Evolutionary conservation across 1,139 yeast species (phyloP).

Genomic region (Schizosaccharomyces versatilis): DNA sequence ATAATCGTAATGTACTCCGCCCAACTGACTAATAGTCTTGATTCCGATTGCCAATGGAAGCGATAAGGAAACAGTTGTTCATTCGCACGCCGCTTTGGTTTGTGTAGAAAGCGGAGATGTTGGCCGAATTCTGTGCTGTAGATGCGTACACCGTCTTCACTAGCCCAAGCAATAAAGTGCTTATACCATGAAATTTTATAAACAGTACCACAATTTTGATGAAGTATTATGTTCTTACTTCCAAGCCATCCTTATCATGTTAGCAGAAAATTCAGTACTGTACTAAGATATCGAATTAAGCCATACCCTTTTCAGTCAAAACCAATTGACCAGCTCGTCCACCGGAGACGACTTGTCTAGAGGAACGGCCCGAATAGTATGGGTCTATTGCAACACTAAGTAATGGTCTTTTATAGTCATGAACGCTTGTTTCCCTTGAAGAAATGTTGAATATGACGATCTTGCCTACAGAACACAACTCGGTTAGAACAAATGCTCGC

Average conservation of each 20-base stretch:
- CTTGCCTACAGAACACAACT: not conserved
- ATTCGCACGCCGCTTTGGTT: slow-evolving; percentile 41
- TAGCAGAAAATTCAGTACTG: not conserved
- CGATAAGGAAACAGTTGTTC: slow-evolving; percentile 77
- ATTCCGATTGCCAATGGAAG: slow-evolving; percentile 42
- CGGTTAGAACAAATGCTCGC: not conserved
- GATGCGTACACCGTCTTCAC: slow-evolving; percentile 28
- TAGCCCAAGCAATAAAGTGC: slow-evolving; percentile 62
- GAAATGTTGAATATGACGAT: slow-evolving; percentile 5
- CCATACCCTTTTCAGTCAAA: slow-evolving; percentile 37
- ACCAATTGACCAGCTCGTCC: slow-evolving; percentile 77
- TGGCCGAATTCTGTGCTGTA: slow-evolving; percentile 13
- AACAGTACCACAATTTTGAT: slow-evolving; percentile 47
- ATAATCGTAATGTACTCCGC: slow-evolving; percentile 55
- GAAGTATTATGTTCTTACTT: slow-evolving; percentile 45
- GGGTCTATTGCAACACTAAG: slow-evolving; percentile 68
- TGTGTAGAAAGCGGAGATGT: slow-evolving; percentile 22
- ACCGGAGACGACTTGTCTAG: slow-evolving; percentile 45
- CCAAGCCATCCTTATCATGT: slow-evolving; percentile 41
- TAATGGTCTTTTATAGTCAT: slow-evolving; percentile 70
- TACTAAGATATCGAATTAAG: not conserved
- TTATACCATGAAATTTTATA: slow-evolving; percentile 42
- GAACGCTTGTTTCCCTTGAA: slow-evolving; percentile 15
- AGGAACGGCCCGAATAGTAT: slow-evolving; percentile 35
- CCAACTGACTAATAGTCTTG: slow-evolving; percentile 66